These are phyloP conservation scores for Trifolium pratense DNA, from an alignment of 306 rosid genomes.

Conservation along the genomic window DNA sequence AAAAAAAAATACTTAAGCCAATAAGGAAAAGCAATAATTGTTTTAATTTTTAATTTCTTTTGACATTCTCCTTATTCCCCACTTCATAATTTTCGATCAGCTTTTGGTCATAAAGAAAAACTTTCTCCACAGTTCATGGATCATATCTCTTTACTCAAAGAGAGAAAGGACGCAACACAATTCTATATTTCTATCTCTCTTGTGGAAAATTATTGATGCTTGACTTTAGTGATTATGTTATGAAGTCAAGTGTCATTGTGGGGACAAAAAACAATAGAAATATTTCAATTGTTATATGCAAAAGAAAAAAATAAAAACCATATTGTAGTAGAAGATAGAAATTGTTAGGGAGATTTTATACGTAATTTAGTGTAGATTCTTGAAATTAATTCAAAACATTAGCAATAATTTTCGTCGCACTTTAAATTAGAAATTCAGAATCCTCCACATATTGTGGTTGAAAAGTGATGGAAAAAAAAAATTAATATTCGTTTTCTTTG, in stretches of 20 bases:
- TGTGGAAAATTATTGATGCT: slow-evolving; percentile 40
- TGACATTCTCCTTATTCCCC: slow-evolving; percentile 39
- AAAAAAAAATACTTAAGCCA: background rate
- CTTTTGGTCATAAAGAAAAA: slow-evolving; percentile 66
- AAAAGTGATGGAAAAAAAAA: background rate
- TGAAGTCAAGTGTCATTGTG: slow-evolving; percentile 46
- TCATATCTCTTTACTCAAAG: slow-evolving; percentile 49
- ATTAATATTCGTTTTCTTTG: no score
- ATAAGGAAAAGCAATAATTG: background rate
- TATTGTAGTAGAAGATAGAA: slow-evolving; percentile 2
- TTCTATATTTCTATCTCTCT: slow-evolving; percentile 19
- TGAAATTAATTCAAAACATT: no score
- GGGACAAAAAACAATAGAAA: slow-evolving; percentile 47
- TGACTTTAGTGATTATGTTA: slow-evolving; percentile 48
- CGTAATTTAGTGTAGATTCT: background rate
- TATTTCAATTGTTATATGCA: slow-evolving; percentile 47
- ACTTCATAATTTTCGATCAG: slow-evolving; percentile 43
- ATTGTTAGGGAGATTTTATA: no score
- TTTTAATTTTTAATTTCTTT: background rate
- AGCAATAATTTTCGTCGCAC: background rate
- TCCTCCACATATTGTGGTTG: background rate
- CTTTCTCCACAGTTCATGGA: slow-evolving; percentile 83
- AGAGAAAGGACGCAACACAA: slow-evolving; percentile 35
- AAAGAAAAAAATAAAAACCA: slow-evolving; percentile 33
- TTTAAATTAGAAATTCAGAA: background rate